phyloP scores from a whole-genome alignment of 108 stramenopile species.

The Aurantiochytrium sp. region DNA sequence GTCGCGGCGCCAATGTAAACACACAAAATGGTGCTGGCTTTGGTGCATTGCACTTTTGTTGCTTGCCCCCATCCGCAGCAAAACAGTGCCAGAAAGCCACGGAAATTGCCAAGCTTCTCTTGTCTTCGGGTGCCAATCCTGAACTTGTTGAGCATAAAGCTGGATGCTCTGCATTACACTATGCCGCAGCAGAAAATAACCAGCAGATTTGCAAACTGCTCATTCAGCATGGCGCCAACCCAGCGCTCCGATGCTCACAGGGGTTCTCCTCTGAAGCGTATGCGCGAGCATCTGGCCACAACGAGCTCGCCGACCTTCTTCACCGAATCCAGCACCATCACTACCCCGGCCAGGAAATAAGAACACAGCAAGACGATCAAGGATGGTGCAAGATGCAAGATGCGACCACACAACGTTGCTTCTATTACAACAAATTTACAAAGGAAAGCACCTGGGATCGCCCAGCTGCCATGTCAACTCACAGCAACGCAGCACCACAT shows the following conservation, averaged over 20 bases:
- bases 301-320: not conserved
- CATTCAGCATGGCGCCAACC: not conserved
- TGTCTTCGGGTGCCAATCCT: not conserved
- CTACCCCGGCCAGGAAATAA: too few relatives aligned
- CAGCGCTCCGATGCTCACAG: not conserved
- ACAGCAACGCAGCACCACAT: too few relatives aligned
- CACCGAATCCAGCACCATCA: not conserved
- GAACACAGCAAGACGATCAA: not conserved
- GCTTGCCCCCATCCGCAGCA: not conserved
- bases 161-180: not conserved
- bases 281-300: not conserved
- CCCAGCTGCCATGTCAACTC: not conserved
- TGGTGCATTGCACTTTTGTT: not conserved
- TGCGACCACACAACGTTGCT: not conserved
- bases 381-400: not conserved
- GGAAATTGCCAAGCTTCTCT: not conserved
- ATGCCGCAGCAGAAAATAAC: not conserved
- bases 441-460: slow-evolving; percentile 1
- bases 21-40: not conserved
- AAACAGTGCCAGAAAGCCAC: not conserved
- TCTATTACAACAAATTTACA: not conserved
- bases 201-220: not conserved
- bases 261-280: not conserved
- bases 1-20: not conserved
- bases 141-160: not conserved